Percentiles rank a stretch among this genome's conserved stretches.
phyloP scores from a whole-genome alignment of 306 rosid species.

The Quercus parvula region DNA sequence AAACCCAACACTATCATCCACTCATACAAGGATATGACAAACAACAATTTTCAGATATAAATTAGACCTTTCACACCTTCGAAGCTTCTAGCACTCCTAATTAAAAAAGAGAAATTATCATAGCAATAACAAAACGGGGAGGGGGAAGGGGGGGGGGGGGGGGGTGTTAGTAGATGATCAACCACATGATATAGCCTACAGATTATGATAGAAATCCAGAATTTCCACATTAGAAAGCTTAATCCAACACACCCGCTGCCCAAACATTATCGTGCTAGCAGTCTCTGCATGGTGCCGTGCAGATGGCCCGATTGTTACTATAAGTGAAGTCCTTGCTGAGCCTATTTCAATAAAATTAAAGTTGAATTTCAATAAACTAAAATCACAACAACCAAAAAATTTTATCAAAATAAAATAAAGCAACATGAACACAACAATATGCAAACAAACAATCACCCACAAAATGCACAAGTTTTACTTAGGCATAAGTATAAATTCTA shows the following conservation, averaged over 20 bases:
- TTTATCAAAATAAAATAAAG: background rate
- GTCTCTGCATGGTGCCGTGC: conserved; percentile 51
- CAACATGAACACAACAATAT: background rate
- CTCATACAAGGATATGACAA: no score
- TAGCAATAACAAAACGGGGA: background rate
- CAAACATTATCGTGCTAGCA: conserved; percentile 64
- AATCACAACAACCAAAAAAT: background rate
- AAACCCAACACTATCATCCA: no score
- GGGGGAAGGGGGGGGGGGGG: background rate
- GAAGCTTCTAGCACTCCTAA: background rate
- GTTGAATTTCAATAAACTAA: background rate
- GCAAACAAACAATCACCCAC: background rate
- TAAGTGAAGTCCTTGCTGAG: conserved; percentile 73
- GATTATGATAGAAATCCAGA: background rate
- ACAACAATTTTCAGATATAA: no score
- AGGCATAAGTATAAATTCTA: background rate
- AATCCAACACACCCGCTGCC: conserved; percentile 59
- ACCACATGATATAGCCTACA: background rate
- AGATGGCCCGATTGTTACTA: conserved; percentile 64
- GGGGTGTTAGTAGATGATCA: background rate
- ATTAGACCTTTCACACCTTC: no score
- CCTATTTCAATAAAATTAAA: conserved; percentile 30
- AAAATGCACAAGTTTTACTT: background rate
- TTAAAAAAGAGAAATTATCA: background rate
- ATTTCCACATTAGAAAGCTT: background rate